These are phyloP conservation scores for Sporothrix protearum DNA, from an alignment of 2,329 filamentous ascomycete species.

Conservation along the genomic window DNA sequence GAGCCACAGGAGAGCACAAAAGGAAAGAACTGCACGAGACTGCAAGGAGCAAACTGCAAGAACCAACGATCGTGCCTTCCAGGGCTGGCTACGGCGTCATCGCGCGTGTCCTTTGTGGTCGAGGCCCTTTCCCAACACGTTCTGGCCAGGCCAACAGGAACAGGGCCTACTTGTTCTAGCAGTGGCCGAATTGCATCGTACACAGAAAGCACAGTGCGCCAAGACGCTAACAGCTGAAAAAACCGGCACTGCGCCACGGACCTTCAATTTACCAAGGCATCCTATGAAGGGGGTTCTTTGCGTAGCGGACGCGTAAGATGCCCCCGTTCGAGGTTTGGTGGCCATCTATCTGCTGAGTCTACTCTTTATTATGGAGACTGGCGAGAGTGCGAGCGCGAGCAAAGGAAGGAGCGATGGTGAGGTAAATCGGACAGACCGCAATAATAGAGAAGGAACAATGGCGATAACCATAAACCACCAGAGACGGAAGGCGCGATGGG, in stretches of 20 bases:
- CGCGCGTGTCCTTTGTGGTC: neutral
- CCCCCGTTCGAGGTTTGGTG: neutral
- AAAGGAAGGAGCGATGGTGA: neutral
- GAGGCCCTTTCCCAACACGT: neutral
- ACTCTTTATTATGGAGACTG: neutral
- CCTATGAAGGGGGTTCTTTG: neutral
- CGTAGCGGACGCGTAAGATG: neutral
- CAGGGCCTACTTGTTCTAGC: neutral
- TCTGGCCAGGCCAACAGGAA: neutral
- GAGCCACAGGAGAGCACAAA: neutral
- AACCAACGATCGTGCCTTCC: neutral
- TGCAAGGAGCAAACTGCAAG: neutral
- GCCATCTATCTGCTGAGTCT: neutral
- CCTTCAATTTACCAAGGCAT: neutral
- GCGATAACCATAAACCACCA: neutral
- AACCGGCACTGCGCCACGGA: slow-evolving; percentile 8
- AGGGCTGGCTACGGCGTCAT: slow-evolving; percentile 11
- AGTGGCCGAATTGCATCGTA: neutral
- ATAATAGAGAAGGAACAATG: neutral
- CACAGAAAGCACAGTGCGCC: neutral
- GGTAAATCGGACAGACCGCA: neutral
- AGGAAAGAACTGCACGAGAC: neutral
- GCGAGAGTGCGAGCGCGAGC: neutral
- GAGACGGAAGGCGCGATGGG: neutral
- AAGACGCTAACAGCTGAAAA: slow-evolving; percentile 18